Base-by-base conservation (phyloP, 2,329 filamentous ascomycete genomes). In the Claviceps sp. region DNA sequence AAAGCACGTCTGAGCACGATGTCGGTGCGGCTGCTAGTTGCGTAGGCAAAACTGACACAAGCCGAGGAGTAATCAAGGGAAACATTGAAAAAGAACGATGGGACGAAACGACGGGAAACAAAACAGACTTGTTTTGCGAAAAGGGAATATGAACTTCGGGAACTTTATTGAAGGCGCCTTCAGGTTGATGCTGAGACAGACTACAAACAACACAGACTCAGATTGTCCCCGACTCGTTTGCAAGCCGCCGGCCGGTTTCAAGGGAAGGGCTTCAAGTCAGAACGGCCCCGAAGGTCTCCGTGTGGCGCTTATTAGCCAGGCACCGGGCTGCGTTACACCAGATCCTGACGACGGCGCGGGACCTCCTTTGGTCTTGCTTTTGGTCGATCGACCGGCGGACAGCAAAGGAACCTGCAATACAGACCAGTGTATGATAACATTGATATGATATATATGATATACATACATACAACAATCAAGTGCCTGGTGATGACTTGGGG, bases 201-300 rank as follows among this genome's bases (percentile, higher is more conserved):
- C 23, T 13, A 29, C 29, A 43, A 20, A 43, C 17, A 20, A 9
- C 20, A 17, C 17, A 43, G 40, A 13, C 13, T 43, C 17, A 6
- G 8, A 44, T 23, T 44, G 20, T 44, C 20, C 14, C 14, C 23
- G 20, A 14, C 14, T 20, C 23, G 20, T 44, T 20, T n/a, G n/a
- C 6, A 39, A 22, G 42, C 45, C n/a, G 4, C n/a, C 74, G 73
- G 72, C 69, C 70, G 69, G 75, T 78, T 78, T 78, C 72, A 76
- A 73, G 71, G 70, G 64, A 50, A 56, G 59, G 29, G 29, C 29
- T 52, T 54, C 53, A 46, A 23, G 44, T 39, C 43, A 46, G 47
- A 38, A 43, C 38, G 17, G 22, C 51, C 22, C 22, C 20, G 22
- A 17, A 42, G n/a, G 40, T 36, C 36, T 48, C 17, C 40, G 29